A percentile compares a stretch with the other conserved stretches of the same genome.
Conservation (phyloP, 1,284 basidiomycete species). For the Serendipita sp. region DNA sequence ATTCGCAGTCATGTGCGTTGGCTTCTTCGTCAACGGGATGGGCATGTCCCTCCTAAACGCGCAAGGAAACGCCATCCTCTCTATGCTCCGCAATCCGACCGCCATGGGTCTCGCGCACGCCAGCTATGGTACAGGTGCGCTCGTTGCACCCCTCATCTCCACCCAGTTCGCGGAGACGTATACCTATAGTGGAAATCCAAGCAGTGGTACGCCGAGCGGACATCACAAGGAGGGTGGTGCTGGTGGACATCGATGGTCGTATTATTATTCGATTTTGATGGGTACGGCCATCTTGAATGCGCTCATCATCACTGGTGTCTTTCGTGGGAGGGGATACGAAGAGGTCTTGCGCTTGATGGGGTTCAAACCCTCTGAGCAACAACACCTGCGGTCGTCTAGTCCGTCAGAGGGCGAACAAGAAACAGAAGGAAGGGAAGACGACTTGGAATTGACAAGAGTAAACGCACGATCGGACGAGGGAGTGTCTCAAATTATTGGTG, state of each 20-base stretch:
- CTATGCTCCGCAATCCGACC: slow-evolving; percentile 42
- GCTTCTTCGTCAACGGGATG: slow-evolving; percentile 37
- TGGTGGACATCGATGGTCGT: slow-evolving; percentile 12
- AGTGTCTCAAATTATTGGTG: too few species aligned
- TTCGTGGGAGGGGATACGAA: slow-evolving; percentile 19
- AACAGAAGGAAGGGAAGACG: neutral
- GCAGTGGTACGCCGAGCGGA: slow-evolving; percentile 8
- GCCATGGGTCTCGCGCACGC: slow-evolving; percentile 54
- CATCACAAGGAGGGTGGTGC: slow-evolving; percentile 10
- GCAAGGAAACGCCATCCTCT: neutral
- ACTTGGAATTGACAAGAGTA: neutral
- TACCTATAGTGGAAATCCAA: slow-evolving; percentile 9
- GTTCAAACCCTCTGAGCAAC: neutral
- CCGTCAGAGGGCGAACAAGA: too few species aligned
- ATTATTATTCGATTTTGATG: slow-evolving; percentile 14
- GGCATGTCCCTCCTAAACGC: slow-evolving; percentile 33
- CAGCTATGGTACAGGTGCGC: slow-evolving; percentile 27
- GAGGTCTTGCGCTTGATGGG: slow-evolving; percentile 9
- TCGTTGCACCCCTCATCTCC: slow-evolving; percentile 15
- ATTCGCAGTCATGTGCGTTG: slow-evolving; percentile 46
- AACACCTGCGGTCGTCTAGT: neutral
- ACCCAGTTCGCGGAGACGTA: slow-evolving; percentile 13
- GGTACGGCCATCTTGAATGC: slow-evolving; percentile 15
- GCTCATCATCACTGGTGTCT: slow-evolving; percentile 19
- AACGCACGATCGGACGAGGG: neutral